Percentiles rank a stretch among this genome's conserved stretches.
phyloP scores from a whole-genome alignment of 2,329 filamentous ascomycete genomes.

The Furcasterigmium furcatum region DNA sequence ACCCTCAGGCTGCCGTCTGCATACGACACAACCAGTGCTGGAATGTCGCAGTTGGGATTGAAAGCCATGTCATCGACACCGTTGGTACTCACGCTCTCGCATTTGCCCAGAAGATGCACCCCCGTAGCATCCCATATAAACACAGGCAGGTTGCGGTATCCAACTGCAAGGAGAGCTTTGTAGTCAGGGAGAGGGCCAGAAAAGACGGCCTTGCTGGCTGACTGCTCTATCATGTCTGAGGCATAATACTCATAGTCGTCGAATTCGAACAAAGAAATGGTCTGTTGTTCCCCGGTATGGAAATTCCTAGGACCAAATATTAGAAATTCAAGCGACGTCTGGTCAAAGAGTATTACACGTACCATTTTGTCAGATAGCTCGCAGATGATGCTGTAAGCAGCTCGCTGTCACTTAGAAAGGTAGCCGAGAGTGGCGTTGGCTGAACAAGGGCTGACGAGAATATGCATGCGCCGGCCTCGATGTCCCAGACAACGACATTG shows the following conservation, averaged over 20 bases:
- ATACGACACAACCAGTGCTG: conserved; percentile 18
- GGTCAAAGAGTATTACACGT: conserved; percentile 3
- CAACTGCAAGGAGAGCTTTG: conserved; percentile 16
- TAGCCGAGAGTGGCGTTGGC: conserved; percentile 9
- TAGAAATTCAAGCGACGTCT: neutral
- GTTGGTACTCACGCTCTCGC: conserved; percentile 11
- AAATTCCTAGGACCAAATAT: conserved; percentile 7
- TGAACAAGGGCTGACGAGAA: conserved; percentile 13
- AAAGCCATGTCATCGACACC: conserved; percentile 21
- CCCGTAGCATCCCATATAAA: conserved; percentile 17
- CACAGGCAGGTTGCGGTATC: conserved; percentile 17
- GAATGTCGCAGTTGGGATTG: conserved; percentile 19
- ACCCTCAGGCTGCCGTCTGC: conserved; percentile 19
- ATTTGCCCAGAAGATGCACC: conserved; percentile 12
- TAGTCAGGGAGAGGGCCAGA: conserved; percentile 4
- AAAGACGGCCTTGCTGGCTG: conserved; percentile 11
- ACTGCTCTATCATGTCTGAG: conserved; percentile 8
- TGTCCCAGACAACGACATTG: conserved; percentile 16
- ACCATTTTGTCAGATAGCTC: conserved; percentile 14
- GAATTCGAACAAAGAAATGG: conserved; percentile 7
- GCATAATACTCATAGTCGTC: neutral
- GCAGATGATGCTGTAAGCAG: conserved; percentile 13
- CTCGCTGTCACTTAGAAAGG: conserved; percentile 10
- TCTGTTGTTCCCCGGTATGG: conserved; percentile 5
- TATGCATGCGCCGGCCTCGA: conserved; percentile 7